A percentile compares a stretch with the other conserved stretches of the same genome.
Conservation (phyloP, 2,329 filamentous ascomycete genomes). For the Tolypocladium ovalisporum region DNA sequence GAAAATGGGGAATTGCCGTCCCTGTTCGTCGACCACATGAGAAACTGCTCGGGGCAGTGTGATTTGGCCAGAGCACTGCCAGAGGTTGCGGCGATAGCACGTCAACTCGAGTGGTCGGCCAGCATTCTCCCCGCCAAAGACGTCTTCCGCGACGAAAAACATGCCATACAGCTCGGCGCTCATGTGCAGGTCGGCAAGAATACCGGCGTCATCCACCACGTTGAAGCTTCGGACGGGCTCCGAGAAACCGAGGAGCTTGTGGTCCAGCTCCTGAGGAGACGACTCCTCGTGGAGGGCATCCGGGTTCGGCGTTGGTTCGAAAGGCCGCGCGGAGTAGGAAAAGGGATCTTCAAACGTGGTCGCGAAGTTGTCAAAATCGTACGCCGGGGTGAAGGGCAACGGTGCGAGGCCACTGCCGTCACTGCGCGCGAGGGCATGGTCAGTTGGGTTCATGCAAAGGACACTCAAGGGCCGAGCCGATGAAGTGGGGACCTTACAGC, state of each 20-base stretch:
- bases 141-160: constrained; percentile 79
- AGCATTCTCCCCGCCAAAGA: constrained; percentile 50
- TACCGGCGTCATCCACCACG: constrained; percentile 54
- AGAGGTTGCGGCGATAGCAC: constrained; percentile 89
- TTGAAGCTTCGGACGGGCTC: constrained; percentile 48
- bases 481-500: constrained; percentile 30
- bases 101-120: constrained; percentile 69
- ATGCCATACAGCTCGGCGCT: constrained; percentile 73
- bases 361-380: constrained; percentile 50
- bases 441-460: not conserved
- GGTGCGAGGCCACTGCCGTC: constrained; percentile 22
- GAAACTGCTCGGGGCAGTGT: constrained; percentile 64
- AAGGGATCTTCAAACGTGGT: constrained; percentile 58
- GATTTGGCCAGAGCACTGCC: constrained; percentile 85
- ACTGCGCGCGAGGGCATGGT: constrained; percentile 8
- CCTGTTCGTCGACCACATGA: constrained; percentile 61
- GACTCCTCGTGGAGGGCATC: constrained; percentile 34
- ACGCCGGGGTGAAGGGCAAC: constrained; percentile 45
- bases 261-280: constrained; percentile 48
- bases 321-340: constrained; percentile 40
- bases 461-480: not conserved
- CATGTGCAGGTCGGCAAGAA: constrained; percentile 54
- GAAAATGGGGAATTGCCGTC: constrained; percentile 64
- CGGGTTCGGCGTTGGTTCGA: constrained; percentile 30
- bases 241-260: constrained; percentile 67